Base-by-base conservation (phyloP, 73 alveolate species). In the Tetrahymena thermophila region DNA sequence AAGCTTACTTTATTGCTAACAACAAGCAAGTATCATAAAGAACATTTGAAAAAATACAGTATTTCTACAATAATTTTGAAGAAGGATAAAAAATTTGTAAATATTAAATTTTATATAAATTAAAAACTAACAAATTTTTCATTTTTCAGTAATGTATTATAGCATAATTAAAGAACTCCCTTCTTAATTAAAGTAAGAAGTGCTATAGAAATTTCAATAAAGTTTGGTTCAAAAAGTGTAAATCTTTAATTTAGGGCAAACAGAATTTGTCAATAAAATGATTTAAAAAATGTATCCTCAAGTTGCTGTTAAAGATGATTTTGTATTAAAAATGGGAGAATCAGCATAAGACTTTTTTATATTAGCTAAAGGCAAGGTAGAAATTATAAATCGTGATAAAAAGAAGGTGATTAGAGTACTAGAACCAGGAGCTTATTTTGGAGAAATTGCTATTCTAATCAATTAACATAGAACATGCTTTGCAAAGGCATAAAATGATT, bases 341-440 rank as follows among this genome's bases (percentile, higher is more conserved):
- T 95, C 94, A 4, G 98, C 98, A 5, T 94, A 95, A 34, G 95
- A 94, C 35, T 93, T 97, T 95, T 97, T n/a, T 94, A 96, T 97
- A 38, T 94, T 97, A 35, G 71, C 94, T 5, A 43, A 93, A 17
- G 98, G 98, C 17, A 43, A 21, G 1, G 97, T 96, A 0, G 93
- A 94, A 35, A 94, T 97, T 16, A 42, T 96, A 1, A 89, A 96
- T 9, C 89, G 96, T 5, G 97, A 97, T 94, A 97, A 96, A 40
- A 55, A 95, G 43, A 96, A 97, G 17, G 85, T 94, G 9, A 97
- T 97, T 28, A 96, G 97, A 25, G 85, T 85, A 44, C n/a, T 96
- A 95, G 93, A 94, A 37, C 96, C 95, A 94, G 98, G 98, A 31
- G 71, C 95, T 38, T 97, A 96, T 94, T 97, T 97, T 93, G 98